Evolutionary conservation across 139 green algal genomes (phyloP).

Genomic region (Closterium sp.): DNA sequence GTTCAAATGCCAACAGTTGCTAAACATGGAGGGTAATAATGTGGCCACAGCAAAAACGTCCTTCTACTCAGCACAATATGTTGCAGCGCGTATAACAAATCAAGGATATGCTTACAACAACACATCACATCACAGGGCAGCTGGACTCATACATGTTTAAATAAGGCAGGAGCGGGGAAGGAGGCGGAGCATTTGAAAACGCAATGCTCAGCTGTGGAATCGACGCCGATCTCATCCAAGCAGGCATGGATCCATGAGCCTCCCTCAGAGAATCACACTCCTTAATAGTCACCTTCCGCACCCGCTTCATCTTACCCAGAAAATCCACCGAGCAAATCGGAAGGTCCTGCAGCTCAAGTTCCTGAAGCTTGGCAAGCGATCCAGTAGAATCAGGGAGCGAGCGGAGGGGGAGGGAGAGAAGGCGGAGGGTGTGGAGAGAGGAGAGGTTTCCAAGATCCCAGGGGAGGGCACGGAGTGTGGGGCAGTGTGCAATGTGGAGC

Average conservation of each 20-base stretch:
- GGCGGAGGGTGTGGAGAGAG: constrained; percentile 14
- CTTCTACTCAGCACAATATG: too few species aligned
- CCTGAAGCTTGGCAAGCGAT: neutral
- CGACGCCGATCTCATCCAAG: neutral
- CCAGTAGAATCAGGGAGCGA: neutral
- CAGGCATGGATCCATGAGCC: neutral
- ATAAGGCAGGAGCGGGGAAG: neutral
- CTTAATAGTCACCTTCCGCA: constrained; percentile 4
- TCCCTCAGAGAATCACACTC: constrained; percentile 14
- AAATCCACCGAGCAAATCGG: constrained; percentile 1
- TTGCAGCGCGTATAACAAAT: too few species aligned
- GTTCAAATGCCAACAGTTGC: too few species aligned
- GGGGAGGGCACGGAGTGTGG: constrained; percentile 4
- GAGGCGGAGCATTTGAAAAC: neutral
- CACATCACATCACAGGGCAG: neutral
- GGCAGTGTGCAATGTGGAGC: constrained; percentile 19
- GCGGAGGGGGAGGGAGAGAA: constrained; percentile 11
- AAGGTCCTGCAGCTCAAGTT: constrained; percentile 9
- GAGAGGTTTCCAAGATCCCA: constrained; percentile 7
- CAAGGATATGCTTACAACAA: neutral
- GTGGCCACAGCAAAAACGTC: too few species aligned
- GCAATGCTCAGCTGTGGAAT: neutral
- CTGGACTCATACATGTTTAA: neutral
- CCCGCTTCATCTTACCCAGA: constrained; percentile 1
- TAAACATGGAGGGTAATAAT: too few species aligned